Conservation (phyloP, 2,329 filamentous ascomycete genomes). For the Trichoderma afroharzianum region DNA sequence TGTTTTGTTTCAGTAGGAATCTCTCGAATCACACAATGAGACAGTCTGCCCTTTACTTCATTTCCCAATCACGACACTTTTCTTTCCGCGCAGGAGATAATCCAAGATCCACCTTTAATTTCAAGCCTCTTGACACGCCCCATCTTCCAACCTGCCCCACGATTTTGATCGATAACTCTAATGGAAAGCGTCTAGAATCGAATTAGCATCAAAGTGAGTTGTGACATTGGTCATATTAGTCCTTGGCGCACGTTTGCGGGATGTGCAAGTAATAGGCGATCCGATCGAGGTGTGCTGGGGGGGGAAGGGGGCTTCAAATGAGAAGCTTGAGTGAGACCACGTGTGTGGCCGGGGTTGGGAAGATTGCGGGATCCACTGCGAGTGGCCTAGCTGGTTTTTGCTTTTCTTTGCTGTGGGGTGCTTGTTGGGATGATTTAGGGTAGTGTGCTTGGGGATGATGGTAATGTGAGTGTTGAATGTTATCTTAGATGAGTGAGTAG, state of each 20-base stretch:
- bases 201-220: not conserved
- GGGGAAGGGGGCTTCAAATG: not conserved
- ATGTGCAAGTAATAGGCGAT: not conserved
- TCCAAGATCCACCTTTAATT: not conserved
- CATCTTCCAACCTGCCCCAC: not conserved
- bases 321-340: not conserved
- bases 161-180: conserved; percentile 8
- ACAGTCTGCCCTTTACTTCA: not conserved
- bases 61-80: not conserved
- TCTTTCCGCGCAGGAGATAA: not conserved
- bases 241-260: not conserved
- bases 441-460: not conserved
- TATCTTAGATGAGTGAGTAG: not conserved
- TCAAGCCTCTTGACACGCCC: not conserved
- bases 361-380: conserved; percentile 2
- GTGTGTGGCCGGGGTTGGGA: not conserved
- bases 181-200: not conserved
- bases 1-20: not conserved
- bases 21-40: not conserved
- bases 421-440: not conserved
- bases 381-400: not conserved
- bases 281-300: not conserved
- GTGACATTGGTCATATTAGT: not conserved
- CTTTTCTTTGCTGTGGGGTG: not conserved
- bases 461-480: not conserved